These are phyloP conservation scores for Boletus sp. DNA, from an alignment of 768 basidiomycete species.

Conservation along the genomic window DNA sequence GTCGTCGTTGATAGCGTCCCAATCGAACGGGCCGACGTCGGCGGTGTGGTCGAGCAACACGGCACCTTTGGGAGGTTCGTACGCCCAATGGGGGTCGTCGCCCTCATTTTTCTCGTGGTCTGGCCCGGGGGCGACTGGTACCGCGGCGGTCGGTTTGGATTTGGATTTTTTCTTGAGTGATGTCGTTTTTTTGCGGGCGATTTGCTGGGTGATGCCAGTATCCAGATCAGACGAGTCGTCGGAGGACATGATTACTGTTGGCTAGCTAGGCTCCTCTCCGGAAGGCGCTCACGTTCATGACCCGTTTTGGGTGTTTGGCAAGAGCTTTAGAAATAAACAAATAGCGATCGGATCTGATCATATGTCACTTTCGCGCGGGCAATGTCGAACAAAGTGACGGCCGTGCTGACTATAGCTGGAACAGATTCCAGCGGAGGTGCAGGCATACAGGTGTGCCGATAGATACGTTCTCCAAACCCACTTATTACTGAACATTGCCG, in stretches of 20 bases:
- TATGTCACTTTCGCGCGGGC: not conserved
- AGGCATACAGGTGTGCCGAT: slow-evolving; percentile 71
- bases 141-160: not conserved
- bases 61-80: slow-evolving; percentile 55
- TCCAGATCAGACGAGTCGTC: slow-evolving; percentile 23
- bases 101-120: slow-evolving; percentile 51
- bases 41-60: slow-evolving; percentile 44
- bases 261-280: too few species aligned
- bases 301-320: slow-evolving; percentile 29
- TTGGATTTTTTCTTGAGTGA: slow-evolving; percentile 13
- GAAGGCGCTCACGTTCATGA: not conserved
- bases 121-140: slow-evolving; percentile 3
- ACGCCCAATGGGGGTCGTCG: slow-evolving; percentile 55
- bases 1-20: slow-evolving; percentile 58
- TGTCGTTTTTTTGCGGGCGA: slow-evolving; percentile 10
- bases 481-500: not conserved
- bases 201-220: slow-evolving; percentile 2
- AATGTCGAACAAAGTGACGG: slow-evolving; percentile 20
- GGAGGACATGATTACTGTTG: slow-evolving; percentile 26
- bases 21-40: slow-evolving; percentile 58
- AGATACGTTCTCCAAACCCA: not conserved
- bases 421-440: slow-evolving; percentile 85
- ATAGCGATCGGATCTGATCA: too few species aligned
- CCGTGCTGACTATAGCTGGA: slow-evolving; percentile 72
- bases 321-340: slow-evolving; percentile 29